These are phyloP conservation scores for Lepraria neglecta DNA, from an alignment of 495 filamentous ascomycete species.

Conservation along the genomic window DNA sequence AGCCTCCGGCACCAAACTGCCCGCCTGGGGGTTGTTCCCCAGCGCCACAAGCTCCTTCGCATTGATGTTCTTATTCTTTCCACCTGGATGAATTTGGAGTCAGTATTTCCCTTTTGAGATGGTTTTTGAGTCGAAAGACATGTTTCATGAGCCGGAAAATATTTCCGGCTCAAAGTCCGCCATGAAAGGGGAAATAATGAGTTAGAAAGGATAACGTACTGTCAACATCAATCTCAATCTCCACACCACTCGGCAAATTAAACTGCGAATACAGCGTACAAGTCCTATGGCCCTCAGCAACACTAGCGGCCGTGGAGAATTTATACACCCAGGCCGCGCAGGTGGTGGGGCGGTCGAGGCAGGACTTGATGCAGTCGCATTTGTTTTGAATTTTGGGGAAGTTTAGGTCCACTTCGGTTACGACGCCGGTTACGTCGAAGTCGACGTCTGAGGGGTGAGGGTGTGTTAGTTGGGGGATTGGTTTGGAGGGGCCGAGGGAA, in stretches of 20 bases:
- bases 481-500: not conserved
- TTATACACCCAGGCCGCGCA: not conserved
- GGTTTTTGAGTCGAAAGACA: no score
- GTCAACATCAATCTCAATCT: not conserved
- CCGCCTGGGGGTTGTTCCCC: no score
- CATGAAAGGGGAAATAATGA: no score
- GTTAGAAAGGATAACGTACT: not conserved
- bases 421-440: not conserved
- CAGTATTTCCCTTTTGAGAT: no score
- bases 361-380: not conserved
- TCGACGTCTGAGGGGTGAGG: no score
- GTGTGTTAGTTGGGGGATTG: not conserved
- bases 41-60: no score
- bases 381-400: not conserved
- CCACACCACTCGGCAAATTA: not conserved
- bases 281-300: not conserved
- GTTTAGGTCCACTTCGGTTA: not conserved
- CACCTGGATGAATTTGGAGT: no score
- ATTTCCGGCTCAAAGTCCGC: no score
- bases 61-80: not conserved
- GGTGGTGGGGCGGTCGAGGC: not conserved
- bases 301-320: not conserved
- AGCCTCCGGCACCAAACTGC: no score
- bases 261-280: not conserved
- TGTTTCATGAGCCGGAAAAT: no score